These are phyloP conservation scores for Candida pseudofarinosa DNA, from an alignment of 805 yeast genomes.

Conservation along the genomic window DNA sequence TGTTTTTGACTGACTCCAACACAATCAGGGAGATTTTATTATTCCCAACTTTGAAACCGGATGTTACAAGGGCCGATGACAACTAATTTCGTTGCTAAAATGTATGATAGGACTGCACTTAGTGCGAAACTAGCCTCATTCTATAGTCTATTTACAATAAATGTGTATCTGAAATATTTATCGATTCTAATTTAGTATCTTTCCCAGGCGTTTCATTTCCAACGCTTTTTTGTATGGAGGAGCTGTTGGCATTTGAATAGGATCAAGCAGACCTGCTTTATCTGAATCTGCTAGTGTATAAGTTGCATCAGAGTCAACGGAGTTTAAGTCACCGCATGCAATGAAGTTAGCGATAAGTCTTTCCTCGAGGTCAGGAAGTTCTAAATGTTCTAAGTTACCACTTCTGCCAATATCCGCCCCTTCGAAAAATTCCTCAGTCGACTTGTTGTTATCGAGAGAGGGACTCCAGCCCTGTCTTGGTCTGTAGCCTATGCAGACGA, in stretches of 20 bases:
- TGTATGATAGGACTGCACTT: too few relatives aligned
- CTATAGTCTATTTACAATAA: background rate
- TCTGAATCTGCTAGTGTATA: slow-evolving; percentile 51
- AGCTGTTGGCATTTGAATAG: slow-evolving; percentile 93
- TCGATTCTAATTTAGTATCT: slow-evolving; percentile 13
- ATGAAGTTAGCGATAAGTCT: slow-evolving; percentile 83
- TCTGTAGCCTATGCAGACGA: slow-evolving; percentile 83
- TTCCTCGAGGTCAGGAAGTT: slow-evolving; percentile 52
- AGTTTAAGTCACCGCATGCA: slow-evolving; percentile 90
- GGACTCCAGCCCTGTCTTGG: slow-evolving; percentile 89
- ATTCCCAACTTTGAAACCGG: slow-evolving; percentile 99
- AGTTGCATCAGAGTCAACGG: slow-evolving; percentile 94
- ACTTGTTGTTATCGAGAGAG: slow-evolving; percentile 45
- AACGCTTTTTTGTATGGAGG: slow-evolving; percentile 95
- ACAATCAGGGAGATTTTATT: slow-evolving; percentile 95
- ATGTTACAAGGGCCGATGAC: slow-evolving; percentile 42
- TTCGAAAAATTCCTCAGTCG: slow-evolving; percentile 82
- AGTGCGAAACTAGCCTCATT: background rate
- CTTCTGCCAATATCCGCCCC: slow-evolving; percentile 55
- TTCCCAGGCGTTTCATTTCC: slow-evolving; percentile 78
- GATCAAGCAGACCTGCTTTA: slow-evolving; percentile 60
- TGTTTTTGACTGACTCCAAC: slow-evolving; percentile 95
- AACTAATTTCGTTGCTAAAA: slow-evolving; percentile 17
- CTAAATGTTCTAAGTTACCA: slow-evolving; percentile 42
- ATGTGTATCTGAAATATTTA: slow-evolving; percentile 2